phyloP scores from a whole-genome alignment of 2,329 filamentous ascomycete genomes.

The Colletotrichum theobromicola region DNA sequence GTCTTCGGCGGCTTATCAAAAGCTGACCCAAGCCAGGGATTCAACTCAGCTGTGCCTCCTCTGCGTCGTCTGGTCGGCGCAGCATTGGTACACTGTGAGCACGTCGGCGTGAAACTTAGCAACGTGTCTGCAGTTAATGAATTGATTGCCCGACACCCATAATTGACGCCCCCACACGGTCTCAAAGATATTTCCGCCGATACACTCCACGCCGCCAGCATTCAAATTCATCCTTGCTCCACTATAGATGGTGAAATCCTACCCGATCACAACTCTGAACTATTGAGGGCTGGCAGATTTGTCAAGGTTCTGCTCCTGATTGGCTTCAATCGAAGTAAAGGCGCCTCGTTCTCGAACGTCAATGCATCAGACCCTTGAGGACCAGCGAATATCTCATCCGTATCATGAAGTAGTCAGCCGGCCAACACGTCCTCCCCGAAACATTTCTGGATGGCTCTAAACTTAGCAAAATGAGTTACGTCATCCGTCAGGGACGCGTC shows the following conservation, averaged over 20 bases:
- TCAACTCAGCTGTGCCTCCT: no score
- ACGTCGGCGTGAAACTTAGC: no score
- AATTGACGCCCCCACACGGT: no score
- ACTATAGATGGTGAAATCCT: background rate
- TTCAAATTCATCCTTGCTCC: background rate
- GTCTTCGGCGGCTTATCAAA: no score
- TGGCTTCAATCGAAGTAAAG: background rate
- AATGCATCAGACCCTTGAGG: background rate
- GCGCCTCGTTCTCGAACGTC: background rate
- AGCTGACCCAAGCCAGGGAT: no score
- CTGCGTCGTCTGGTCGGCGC: no score
- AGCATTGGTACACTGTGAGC: no score
- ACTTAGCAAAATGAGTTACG: background rate
- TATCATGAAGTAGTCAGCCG: background rate
- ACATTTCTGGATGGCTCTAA: rapidly evolving
- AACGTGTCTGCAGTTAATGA: no score
- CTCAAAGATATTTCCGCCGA: no score
- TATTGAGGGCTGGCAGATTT: background rate
- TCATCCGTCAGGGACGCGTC: background rate
- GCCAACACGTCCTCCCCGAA: background rate
- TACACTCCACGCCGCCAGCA: background rate
- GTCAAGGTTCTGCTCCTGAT: background rate
- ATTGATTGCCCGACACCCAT: no score
- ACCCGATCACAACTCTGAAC: background rate
- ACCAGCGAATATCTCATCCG: background rate